Evolutionary conservation across 2,329 filamentous ascomycete species (phyloP).

Genomic region (Fusarium tjaetaba): DNA sequence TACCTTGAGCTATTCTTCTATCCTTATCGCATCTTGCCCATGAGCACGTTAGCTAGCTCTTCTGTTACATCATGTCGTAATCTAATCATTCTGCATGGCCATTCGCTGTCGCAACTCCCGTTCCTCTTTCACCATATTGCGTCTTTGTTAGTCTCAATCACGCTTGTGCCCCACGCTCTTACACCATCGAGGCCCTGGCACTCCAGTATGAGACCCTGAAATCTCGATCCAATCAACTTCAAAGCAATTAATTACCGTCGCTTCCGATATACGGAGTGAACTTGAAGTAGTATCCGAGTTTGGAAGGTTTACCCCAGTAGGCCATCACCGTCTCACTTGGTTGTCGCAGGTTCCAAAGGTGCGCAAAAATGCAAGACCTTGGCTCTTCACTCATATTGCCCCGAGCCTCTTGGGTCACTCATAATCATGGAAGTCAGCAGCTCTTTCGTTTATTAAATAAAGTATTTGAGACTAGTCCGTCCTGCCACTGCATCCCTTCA

Average conservation of each 20-base stretch:
- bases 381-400: rapidly evolving
- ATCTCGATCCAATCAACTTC: background rate
- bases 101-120: constrained; percentile 13
- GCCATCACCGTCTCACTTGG: background rate
- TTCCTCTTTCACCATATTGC: constrained; percentile 19
- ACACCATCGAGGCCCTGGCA: constrained; percentile 37
- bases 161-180: constrained; percentile 38
- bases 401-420: background rate
- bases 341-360: background rate
- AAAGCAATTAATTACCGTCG: background rate
- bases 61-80: constrained; percentile 28
- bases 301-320: background rate
- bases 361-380: background rate
- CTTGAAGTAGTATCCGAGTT: background rate
- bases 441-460: rapidly evolving
- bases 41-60: constrained; percentile 33
- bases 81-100: background rate
- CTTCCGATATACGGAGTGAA: background rate
- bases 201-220: background rate
- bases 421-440: background rate
- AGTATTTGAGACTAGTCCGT: background rate
- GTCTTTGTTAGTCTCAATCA: constrained; percentile 28
- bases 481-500: background rate
- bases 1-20: constrained; percentile 2
- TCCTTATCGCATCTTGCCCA: background rate